These are phyloP conservation scores for Drosera capensis DNA, from an alignment of 148 eudicot species.

Conservation along the genomic window DNA sequence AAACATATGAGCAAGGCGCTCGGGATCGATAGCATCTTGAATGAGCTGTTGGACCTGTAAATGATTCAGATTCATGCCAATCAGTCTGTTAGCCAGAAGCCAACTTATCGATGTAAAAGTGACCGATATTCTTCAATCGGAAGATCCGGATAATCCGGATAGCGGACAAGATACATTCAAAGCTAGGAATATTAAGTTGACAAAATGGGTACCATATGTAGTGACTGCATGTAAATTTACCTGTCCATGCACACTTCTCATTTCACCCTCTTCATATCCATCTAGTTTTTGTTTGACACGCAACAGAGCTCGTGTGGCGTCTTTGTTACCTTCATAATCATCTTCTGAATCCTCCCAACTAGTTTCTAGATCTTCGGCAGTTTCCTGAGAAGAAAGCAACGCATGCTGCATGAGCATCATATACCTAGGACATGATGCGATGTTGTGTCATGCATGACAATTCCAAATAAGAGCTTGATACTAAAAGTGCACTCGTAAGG, in stretches of 20 bases:
- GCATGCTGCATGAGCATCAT: background rate
- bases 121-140: too few species aligned
- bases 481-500: too few species aligned
- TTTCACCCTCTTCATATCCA: constrained; percentile 99
- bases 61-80: constrained; percentile 5
- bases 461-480: too few species aligned
- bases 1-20: constrained; percentile 78
- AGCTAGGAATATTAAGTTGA: too few species aligned
- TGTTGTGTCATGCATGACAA: too few species aligned
- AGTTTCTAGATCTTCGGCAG: constrained; percentile 58
- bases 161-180: too few species aligned
- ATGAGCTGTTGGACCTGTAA: constrained; percentile 87
- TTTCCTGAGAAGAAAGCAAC: constrained; percentile 37
- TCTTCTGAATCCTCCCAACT: constrained; percentile 74
- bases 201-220: too few species aligned
- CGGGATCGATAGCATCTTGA: constrained; percentile 95
- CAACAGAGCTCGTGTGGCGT: constrained; percentile 91
- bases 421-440: too few species aligned
- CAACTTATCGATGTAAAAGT: too few species aligned
- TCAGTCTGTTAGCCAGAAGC: too few species aligned
- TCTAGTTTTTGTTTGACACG: constrained; percentile 96
- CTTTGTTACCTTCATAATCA: constrained; percentile 88
- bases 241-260: constrained; percentile 97
- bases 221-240: too few species aligned
- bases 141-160: too few species aligned